Percentiles rank a stretch among this genome's conserved stretches.
Conservation (phyloP, 2,329 filamentous ascomycete species). For the Paecilomyces sp. region DNA sequence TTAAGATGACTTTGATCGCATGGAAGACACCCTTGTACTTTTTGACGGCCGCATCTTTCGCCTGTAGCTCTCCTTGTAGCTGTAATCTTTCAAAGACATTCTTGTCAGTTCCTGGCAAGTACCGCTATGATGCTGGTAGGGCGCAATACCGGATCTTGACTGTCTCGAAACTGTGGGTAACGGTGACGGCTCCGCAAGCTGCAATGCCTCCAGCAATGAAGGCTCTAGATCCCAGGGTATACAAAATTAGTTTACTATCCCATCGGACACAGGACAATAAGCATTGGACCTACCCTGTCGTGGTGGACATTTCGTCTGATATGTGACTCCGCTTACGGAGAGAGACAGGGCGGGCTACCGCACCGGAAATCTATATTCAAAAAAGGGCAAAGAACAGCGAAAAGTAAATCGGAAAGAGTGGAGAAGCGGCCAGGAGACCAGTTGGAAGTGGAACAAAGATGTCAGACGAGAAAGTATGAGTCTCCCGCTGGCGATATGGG, state of each 20-base stretch:
- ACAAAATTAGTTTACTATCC: background rate
- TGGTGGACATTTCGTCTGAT: slow-evolving; percentile 45
- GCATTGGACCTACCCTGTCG: slow-evolving; percentile 35
- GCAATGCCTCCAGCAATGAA: slow-evolving; percentile 96
- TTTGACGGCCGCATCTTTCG: slow-evolving; percentile 74
- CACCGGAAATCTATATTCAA: background rate
- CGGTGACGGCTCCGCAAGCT: slow-evolving; percentile 93
- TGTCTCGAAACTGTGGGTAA: slow-evolving; percentile 96
- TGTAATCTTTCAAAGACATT: slow-evolving; percentile 59
- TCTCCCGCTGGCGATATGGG: background rate
- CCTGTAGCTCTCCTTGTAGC: slow-evolving; percentile 88
- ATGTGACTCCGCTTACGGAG: background rate
- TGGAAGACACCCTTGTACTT: slow-evolving; percentile 89
- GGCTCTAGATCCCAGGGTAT: slow-evolving; percentile 46
- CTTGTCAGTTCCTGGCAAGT: background rate
- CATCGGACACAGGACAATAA: background rate
- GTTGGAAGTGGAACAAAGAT: background rate
- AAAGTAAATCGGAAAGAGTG: background rate
- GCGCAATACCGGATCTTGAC: slow-evolving; percentile 81
- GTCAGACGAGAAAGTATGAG: background rate
- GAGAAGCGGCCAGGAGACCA: background rate
- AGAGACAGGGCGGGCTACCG: slow-evolving; percentile 1
- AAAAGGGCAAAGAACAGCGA: background rate
- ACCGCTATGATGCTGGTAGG: background rate
- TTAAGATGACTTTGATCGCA: slow-evolving; percentile 80